A percentile compares a stretch with the other conserved stretches of the same genome.
Conservation (phyloP, 2,329 filamentous ascomycete species). For the Xylaria sp. region DNA sequence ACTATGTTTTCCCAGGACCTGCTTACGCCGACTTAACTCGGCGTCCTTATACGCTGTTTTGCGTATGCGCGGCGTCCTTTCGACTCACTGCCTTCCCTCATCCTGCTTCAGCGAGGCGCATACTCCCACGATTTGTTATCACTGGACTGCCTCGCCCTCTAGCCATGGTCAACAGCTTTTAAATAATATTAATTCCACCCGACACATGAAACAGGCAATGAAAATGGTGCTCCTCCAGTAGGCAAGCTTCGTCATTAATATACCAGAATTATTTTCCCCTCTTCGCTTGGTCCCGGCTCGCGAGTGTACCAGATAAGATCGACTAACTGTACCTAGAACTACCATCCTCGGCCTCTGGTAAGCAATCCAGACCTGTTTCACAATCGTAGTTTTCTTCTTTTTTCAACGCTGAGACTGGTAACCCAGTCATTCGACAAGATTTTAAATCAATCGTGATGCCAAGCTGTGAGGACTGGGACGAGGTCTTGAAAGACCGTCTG, state of each 20-base stretch:
- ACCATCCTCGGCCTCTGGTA: constrained; percentile 13
- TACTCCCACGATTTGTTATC: constrained; percentile 2
- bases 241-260: constrained; percentile 39
- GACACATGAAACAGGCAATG: constrained; percentile 40
- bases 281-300: constrained; percentile 9
- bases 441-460: constrained; percentile 30
- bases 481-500: neutral
- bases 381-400: constrained; percentile 23
- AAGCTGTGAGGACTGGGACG: constrained; percentile 14
- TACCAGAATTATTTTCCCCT: constrained; percentile 36
- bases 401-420: constrained; percentile 27
- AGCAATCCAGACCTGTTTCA: constrained; percentile 39
- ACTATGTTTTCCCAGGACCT: neutral
- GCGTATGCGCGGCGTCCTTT: constrained; percentile 1
- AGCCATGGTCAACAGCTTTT: constrained; percentile 28
- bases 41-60: constrained; percentile 7
- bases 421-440: constrained; percentile 25
- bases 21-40: constrained; percentile 3
- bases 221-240: constrained; percentile 30
- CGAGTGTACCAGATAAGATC: constrained; percentile 21
- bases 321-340: constrained; percentile 11
- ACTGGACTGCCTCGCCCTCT: neutral
- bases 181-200: constrained; percentile 46
- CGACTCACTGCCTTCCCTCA: neutral
- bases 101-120: neutral